Conservation (phyloP, 805 yeast genomes). For the Metschnikowia continentalis region DNA sequence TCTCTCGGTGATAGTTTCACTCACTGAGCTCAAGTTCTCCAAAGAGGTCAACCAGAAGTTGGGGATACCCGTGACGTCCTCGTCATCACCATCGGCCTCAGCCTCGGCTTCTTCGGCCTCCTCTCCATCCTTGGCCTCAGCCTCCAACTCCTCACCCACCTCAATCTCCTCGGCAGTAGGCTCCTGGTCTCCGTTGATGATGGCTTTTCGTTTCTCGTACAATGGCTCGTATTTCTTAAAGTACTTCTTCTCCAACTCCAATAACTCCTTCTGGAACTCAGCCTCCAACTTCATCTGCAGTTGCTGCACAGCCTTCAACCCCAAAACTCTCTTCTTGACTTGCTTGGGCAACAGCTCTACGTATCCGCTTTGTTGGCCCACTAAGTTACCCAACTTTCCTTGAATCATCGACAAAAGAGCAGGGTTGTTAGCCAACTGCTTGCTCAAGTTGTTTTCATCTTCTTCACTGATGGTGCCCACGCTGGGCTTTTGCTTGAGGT, state of each 20-base stretch:
- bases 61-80: conserved; percentile 72
- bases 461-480: conserved; percentile 64
- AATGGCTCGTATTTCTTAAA: conserved; percentile 70
- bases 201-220: conserved; percentile 64
- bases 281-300: conserved; percentile 81
- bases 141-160: conserved; percentile 70
- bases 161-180: conserved; percentile 77
- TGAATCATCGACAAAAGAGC: conserved; percentile 82
- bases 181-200: conserved; percentile 68
- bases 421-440: conserved; percentile 70
- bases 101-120: conserved; percentile 39
- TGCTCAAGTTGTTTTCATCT: conserved; percentile 28
- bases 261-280: conserved; percentile 84
- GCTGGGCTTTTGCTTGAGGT: conserved; percentile 56
- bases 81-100: conserved; percentile 43
- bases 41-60: conserved; percentile 95
- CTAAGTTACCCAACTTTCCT: conserved; percentile 77
- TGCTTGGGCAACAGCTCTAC: conserved; percentile 67
- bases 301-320: conserved; percentile 76
- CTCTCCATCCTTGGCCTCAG: conserved; percentile 45
- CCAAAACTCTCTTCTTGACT: conserved; percentile 73
- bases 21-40: conserved; percentile 75
- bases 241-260: conserved; percentile 80
- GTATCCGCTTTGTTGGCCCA: conserved; percentile 86
- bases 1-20: conserved; percentile 83